Evolutionary conservation across 1,284 basidiomycete genomes (phyloP).

Genomic region (Cutaneotrichosporon mucoides): DNA sequence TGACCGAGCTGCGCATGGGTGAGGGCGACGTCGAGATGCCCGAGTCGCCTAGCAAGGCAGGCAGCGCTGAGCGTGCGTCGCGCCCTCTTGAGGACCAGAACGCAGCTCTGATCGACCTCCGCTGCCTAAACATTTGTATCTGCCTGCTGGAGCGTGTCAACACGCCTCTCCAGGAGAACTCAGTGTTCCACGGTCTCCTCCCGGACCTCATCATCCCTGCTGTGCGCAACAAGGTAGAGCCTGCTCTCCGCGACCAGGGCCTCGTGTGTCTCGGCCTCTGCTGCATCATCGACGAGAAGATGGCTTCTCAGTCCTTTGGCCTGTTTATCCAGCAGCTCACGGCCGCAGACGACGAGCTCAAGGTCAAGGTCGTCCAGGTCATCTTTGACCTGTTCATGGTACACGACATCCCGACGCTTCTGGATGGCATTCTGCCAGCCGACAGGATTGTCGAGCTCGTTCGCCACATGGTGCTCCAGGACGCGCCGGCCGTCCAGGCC

Average conservation of each 20-base stretch:
- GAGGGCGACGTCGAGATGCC: slow-evolving; percentile 51
- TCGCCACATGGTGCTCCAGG: slow-evolving; percentile 68
- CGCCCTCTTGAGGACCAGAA: slow-evolving; percentile 28
- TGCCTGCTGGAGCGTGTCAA: slow-evolving; percentile 88
- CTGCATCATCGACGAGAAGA: slow-evolving; percentile 83
- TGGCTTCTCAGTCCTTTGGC: slow-evolving; percentile 84
- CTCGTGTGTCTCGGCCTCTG: slow-evolving; percentile 81
- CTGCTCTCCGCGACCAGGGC: slow-evolving; percentile 77
- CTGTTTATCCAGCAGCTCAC: slow-evolving; percentile 84
- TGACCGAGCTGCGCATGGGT: slow-evolving; percentile 68
- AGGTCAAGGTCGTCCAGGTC: slow-evolving; percentile 75
- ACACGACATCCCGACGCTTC: slow-evolving; percentile 63
- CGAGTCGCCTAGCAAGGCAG: background rate
- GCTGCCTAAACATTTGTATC: slow-evolving; percentile 82
- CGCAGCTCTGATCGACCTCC: slow-evolving; percentile 69
- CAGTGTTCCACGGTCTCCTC: slow-evolving; percentile 83
- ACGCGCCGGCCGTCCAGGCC: slow-evolving; percentile 71
- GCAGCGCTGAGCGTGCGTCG: background rate
- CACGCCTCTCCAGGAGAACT: slow-evolving; percentile 89
- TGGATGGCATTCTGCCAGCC: slow-evolving; percentile 39
- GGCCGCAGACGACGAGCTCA: slow-evolving; percentile 69
- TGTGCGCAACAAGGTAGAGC: slow-evolving; percentile 74
- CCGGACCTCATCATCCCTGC: slow-evolving; percentile 87
- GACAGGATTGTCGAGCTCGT: slow-evolving; percentile 70
- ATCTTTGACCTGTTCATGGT: slow-evolving; percentile 89